Evolutionary conservation across 2,329 filamentous ascomycete species (phyloP).

Genomic region (Pseudogymnoascus sp.): DNA sequence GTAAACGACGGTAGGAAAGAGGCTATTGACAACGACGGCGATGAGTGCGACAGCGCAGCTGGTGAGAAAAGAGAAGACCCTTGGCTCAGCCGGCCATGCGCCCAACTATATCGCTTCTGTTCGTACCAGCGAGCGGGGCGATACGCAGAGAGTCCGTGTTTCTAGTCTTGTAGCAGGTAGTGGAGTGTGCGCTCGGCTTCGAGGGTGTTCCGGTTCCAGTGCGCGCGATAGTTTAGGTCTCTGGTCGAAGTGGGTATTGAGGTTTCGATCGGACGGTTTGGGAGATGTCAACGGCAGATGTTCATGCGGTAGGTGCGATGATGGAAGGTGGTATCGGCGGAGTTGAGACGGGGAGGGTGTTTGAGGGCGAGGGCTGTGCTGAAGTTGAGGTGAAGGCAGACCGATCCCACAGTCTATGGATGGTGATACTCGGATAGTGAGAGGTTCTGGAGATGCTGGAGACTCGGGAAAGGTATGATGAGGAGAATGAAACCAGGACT

Average conservation of each 20-base stretch:
- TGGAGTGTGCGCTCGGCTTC: not conserved
- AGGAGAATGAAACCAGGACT: not conserved
- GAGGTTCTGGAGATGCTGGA: not conserved
- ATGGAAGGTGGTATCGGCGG: not conserved
- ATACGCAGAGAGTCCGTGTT: not conserved
- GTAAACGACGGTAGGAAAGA: not conserved
- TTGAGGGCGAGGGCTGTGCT: not conserved
- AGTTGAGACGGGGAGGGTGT: not conserved
- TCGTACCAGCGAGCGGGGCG: not conserved
- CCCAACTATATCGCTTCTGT: not conserved
- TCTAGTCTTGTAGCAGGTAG: not conserved
- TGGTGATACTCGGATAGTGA: conserved; percentile 1
- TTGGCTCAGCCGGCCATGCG: conserved; percentile 5
- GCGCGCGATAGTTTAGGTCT: conserved; percentile 1
- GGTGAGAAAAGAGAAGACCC: not conserved
- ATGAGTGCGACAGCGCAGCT: conserved; percentile 3
- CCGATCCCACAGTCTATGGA: not conserved
- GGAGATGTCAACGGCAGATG: not conserved
- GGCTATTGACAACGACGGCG: not conserved
- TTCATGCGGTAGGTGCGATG: not conserved
- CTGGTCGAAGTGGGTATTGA: conserved; percentile 1
- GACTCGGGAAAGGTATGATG: not conserved
- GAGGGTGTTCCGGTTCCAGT: conserved; percentile 1
- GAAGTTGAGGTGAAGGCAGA: not conserved
- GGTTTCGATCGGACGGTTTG: conserved; percentile 2